Evolutionary conservation across 75 land plant species (phyloP).

Genomic region (Pinus taeda): DNA sequence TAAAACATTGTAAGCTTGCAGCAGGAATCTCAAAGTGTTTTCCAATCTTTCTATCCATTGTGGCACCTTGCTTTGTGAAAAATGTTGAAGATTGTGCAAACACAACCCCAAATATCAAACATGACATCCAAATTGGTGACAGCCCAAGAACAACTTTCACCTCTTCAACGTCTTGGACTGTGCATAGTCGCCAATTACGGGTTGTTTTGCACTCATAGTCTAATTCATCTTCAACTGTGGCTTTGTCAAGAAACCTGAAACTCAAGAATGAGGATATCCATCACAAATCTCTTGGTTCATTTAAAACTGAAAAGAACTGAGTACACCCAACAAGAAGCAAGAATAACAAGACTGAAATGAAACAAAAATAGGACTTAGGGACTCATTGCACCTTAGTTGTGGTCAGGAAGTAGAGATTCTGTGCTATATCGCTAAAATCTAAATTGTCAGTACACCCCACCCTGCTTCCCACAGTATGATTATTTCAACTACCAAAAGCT

Average conservation of each 20-base stretch:
- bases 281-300: background rate
- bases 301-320: no score
- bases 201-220: background rate
- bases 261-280: background rate
- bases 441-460: no score
- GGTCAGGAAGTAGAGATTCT: no score
- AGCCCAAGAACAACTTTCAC: slow-evolving; percentile 44
- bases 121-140: slow-evolving; percentile 77
- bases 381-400: no score
- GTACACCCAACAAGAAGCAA: no score
- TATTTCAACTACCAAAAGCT: no score
- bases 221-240: slow-evolving; percentile 21
- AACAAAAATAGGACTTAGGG: no score
- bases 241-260: slow-evolving; percentile 40
- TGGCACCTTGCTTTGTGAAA: slow-evolving; percentile 79
- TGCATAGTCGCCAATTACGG: slow-evolving; percentile 17
- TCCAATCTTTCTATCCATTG: slow-evolving; percentile 63
- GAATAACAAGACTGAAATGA: no score
- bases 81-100: slow-evolving; percentile 81
- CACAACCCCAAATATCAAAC: slow-evolving; percentile 70
- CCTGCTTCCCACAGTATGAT: no score
- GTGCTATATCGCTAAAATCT: no score
- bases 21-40: slow-evolving; percentile 69
- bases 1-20: slow-evolving; percentile 67
- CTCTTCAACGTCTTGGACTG: slow-evolving; percentile 27